Conservation (phyloP, 2,329 filamentous ascomycete genomes). For the Neoscytalidium dimidiatum region DNA sequence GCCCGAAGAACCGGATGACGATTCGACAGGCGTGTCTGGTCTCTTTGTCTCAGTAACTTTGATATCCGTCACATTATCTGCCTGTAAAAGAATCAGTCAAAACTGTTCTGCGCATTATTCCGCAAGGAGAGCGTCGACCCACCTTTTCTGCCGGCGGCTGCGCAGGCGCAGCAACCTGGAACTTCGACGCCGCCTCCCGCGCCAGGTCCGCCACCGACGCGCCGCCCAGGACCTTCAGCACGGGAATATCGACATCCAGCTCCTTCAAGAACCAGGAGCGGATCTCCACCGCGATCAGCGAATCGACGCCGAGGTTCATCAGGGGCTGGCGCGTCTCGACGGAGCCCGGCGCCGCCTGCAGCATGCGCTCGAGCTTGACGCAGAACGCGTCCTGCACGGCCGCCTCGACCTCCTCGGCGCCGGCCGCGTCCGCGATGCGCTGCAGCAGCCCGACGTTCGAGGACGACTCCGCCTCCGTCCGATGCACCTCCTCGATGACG, state of each 20-base stretch:
- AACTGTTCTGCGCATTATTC: not conserved
- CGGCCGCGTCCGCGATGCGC: not conserved
- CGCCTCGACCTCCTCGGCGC: not conserved
- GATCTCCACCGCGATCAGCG: constrained; percentile 42
- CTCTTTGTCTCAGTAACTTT: too few relatives aligned
- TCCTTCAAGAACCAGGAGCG: constrained; percentile 54
- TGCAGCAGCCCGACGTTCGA: not conserved
- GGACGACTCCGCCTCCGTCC: not conserved
- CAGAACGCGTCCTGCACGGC: not conserved
- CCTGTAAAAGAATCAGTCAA: too few relatives aligned
- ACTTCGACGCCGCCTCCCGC: not conserved
- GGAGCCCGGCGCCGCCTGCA: not conserved
- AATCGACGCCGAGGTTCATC: constrained; percentile 36
- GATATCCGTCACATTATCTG: too few relatives aligned
- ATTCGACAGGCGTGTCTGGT: too few relatives aligned
- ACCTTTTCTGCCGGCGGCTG: not conserved
- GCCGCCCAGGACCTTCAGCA: constrained; percentile 49
- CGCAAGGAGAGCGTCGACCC: not conserved
- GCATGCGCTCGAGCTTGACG: not conserved
- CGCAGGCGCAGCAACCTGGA: not conserved
- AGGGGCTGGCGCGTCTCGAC: not conserved
- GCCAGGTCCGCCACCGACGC: constrained; percentile 4
- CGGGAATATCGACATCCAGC: constrained; percentile 47
- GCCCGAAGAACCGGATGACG: too few relatives aligned
- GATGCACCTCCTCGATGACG: not conserved